Evolutionary conservation across 2,329 filamentous ascomycete species (phyloP).

Genomic region (Aspergillus sp.): DNA sequence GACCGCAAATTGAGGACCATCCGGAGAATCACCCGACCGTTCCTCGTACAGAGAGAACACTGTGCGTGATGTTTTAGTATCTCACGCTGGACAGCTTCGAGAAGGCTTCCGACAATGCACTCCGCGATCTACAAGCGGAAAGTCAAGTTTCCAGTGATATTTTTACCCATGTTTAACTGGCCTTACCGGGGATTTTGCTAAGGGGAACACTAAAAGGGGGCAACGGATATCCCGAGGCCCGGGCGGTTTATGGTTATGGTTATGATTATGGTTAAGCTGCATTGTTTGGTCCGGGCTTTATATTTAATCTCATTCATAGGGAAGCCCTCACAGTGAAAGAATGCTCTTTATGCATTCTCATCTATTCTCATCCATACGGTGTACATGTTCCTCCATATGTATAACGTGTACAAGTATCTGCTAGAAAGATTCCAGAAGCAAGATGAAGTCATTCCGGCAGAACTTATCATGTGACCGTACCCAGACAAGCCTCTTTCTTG

Average conservation of each 20-base stretch:
- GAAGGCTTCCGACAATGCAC: neutral
- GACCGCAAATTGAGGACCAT: neutral
- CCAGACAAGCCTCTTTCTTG: too few relatives aligned
- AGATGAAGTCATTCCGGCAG: too few relatives aligned
- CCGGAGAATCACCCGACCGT: neutral
- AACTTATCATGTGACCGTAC: too few relatives aligned
- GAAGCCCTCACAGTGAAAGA: neutral
- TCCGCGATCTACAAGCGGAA: neutral
- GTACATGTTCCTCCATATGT: too few relatives aligned
- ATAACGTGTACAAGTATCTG: too few relatives aligned
- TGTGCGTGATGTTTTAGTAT: too few relatives aligned
- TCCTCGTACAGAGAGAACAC: neutral
- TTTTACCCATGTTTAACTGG: neutral
- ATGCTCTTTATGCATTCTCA: too few relatives aligned
- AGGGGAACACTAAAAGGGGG: neutral
- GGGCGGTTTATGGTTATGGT: too few relatives aligned
- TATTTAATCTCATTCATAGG: neutral
- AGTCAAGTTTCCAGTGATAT: neutral
- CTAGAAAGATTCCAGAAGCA: too few relatives aligned
- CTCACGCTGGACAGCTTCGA: neutral
- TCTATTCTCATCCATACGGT: too few relatives aligned
- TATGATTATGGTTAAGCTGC: too few relatives aligned
- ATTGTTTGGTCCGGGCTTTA: neutral
- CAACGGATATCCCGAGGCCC: neutral
- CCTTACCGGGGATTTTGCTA: neutral